Evolutionary conservation across 192 early-diverging fungal species (phyloP), one percentile per base, ranked within the genome.

Genomic region (Rhizophlyctis rosea): DNA sequence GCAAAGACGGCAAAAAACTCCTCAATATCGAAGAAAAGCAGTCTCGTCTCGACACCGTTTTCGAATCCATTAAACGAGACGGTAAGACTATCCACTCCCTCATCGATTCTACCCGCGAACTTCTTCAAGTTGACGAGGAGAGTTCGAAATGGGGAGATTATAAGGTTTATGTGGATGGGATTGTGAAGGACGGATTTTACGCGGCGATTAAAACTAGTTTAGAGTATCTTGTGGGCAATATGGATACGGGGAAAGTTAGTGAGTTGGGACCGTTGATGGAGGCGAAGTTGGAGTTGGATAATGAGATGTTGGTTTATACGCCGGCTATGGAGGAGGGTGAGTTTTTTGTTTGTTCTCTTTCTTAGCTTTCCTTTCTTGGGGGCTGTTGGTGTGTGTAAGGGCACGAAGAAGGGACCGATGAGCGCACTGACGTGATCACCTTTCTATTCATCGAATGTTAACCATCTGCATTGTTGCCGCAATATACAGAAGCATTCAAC

Each of bases 11-110:
- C 18, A 83, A 84, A 55, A 86, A 86, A 57, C 67, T 84, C 5
- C 67, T 86, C 16, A 84, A 86, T 47, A 31, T 86, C 25, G 84
- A 86, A 67, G 84, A 86, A 66, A 83, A 84, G 58, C 83, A 86
- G 18, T 50, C 80, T 0, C 83, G 81, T 57, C 62, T 86, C 24
- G 65, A 69, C 25, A 69, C 75, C 24, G 60, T 67, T 23, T 84
- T 79, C 59, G 82, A 86, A 35, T 65, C 57, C 59, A 84, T 86
- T 34, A 76, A 73, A 53, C 62, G 74, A 23, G 84, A 86, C 53
- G 83, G 80, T 18, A 64, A 75, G 47, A 56, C 65, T 0, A 81
- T 86, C 23, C 73, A 76, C 39, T 52, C 55, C 23, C 52, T 85
- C 35, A 69, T 86, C 7, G 63, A 70, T n/a, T 74, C 85, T 51